Evolutionary conservation across 352 stramenopile genomes (phyloP).

Genomic region (Globisporangium yorkense): DNA sequence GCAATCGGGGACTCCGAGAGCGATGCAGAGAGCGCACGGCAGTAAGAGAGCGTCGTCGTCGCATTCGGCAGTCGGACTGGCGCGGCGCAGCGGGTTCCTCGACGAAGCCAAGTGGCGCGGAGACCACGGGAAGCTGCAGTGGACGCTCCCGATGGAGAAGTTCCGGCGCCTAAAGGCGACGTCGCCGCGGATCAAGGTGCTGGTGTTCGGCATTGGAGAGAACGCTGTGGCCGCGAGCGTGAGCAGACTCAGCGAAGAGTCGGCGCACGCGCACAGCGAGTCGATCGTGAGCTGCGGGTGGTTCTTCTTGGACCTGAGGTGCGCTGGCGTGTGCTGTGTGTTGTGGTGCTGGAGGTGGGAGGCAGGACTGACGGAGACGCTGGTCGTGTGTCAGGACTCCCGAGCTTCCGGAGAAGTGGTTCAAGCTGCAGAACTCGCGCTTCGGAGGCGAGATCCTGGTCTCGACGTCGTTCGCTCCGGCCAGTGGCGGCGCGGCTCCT

Average conservation of each 20-base stretch:
- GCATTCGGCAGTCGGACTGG: not conserved
- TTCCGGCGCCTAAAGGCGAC: conserved; percentile 68
- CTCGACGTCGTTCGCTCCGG: conserved; percentile 15
- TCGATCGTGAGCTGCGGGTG: conserved; percentile 63
- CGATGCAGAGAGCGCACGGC: conserved; percentile 1
- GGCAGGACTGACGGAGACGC: not conserved
- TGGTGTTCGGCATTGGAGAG: conserved; percentile 54
- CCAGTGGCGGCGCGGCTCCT: not conserved
- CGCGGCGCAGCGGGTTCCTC: conserved; percentile 34
- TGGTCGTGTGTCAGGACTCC: conserved; percentile 35
- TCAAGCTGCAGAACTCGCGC: conserved; percentile 66
- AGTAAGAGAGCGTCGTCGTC: not conserved
- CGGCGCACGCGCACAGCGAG: conserved; percentile 20
- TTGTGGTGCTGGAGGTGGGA: not conserved
- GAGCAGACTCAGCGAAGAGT: conserved; percentile 6
- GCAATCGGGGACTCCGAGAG: conserved; percentile 4
- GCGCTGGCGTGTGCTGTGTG: not conserved
- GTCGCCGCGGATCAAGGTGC: conserved; percentile 56
- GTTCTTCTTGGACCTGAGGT: conserved; percentile 82
- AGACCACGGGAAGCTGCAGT: conserved; percentile 45
- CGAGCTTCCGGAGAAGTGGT: conserved; percentile 57
- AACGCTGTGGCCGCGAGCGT: conserved; percentile 13
- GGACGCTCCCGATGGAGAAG: conserved; percentile 50
- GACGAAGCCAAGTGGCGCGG: conserved; percentile 49
- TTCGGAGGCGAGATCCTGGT: conserved; percentile 70